These are phyloP conservation scores for Zygosaccharomyces pseudobailii DNA, from an alignment of 1,139 yeast species.

Conservation along the genomic window DNA sequence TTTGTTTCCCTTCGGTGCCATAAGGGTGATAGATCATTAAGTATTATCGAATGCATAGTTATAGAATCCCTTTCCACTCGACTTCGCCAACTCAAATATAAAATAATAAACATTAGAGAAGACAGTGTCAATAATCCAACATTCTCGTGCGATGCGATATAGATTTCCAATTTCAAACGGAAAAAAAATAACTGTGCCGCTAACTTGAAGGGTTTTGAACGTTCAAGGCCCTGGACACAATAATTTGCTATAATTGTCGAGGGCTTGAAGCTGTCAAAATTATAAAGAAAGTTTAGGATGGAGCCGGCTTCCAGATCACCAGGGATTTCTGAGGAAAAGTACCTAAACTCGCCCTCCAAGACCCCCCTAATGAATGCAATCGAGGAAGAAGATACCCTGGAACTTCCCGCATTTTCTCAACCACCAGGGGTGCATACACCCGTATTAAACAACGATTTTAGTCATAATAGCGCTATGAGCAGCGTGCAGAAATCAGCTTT, in stretches of 20 bases:
- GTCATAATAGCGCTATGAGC: constrained; percentile 2
- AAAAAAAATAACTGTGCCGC: constrained; percentile 1
- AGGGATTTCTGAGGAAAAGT: neutral
- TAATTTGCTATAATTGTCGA: neutral
- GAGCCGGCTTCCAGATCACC: neutral
- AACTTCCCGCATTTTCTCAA: constrained; percentile 7
- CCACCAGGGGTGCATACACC: constrained; percentile 16
- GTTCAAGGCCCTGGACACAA: neutral
- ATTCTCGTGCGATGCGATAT: neutral
- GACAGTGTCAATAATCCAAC: neutral
- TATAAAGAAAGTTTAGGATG: neutral
- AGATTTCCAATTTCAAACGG: neutral
- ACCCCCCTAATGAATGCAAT: constrained; percentile 29
- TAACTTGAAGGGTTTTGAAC: neutral
- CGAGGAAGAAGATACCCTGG: constrained; percentile 24
- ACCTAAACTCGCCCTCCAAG: neutral
- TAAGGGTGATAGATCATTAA: too few species aligned
- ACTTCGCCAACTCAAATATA: neutral
- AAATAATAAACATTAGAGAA: too few species aligned
- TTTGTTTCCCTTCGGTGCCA: too few species aligned
- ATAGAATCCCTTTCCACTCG: too few species aligned
- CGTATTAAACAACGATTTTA: constrained; percentile 5
- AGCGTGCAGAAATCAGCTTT: constrained; percentile 4
- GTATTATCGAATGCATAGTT: too few species aligned
- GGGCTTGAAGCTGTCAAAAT: neutral